Base-by-base conservation (phyloP, 805 yeast species). In the Cyberlindnera xylosilytica region DNA sequence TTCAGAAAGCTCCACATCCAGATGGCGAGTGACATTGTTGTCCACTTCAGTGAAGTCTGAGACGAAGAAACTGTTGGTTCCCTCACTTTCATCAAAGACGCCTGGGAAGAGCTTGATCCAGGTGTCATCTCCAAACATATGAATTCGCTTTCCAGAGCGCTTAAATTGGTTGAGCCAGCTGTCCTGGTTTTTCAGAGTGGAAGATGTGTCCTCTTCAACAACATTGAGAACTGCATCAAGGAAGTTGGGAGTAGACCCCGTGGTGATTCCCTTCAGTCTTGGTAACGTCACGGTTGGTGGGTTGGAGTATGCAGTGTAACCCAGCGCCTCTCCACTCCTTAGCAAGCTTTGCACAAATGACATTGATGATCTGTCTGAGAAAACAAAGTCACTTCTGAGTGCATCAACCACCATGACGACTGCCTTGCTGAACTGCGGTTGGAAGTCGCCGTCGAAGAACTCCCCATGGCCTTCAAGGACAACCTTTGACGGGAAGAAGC, bases 201-300 rank as follows among this genome's bases (percentile, higher is more conserved):
- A 65, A 9, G 87, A 81, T 0, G 89, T 75, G 48, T 88, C 95
- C 34, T 83, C 93, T 52, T 93, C 98, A 2, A 96, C 95, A 22
- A 93, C 86, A 55, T 93, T 93, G 38, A 93, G 70, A 19, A 93
- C 87, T 0, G 98, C 98, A 64, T 93, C 99, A 37, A 93, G 69
- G 54, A 93, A 93, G 56, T 80, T 89, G 0, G 99, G 97, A 0
- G 97, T 83, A 0, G 97, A 85, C 0, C 99, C 99, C 0, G 97
- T 88, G 0, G 97, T 87, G 19, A 90, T 76, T 8, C 96, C 97
- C 63, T 93, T 93, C 39, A 93, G 69, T 45, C 99, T 74, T 0
- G 99, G 99, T 29, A 93, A 68, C 0, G 99, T 93, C 9, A 93
- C 99, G 0, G 99, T 93, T 3, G 99, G 99, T 1, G 99, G 98